Conservation (phyloP, 106 monocot genomes). For the Agapanthus africanus region DNA sequence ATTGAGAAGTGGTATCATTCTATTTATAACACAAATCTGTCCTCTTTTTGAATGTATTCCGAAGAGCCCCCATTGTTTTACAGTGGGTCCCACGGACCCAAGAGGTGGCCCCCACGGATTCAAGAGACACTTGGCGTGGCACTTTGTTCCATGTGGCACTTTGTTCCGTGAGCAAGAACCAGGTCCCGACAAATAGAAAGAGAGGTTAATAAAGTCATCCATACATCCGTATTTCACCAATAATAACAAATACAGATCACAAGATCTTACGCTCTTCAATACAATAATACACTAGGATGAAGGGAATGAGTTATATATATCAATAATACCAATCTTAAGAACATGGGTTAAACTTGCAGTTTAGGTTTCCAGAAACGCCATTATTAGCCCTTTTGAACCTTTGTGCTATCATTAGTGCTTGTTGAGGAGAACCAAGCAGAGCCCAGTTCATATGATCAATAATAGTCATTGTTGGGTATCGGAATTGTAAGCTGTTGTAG, state of each 20-base stretch:
- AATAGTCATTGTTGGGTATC: slow-evolving; percentile 29
- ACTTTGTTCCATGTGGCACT: too few relatives aligned
- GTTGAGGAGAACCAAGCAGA: slow-evolving; percentile 29
- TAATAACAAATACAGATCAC: not conserved
- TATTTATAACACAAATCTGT: too few relatives aligned
- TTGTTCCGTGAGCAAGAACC: too few relatives aligned
- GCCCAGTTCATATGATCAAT: slow-evolving; percentile 39
- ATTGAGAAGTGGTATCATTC: too few relatives aligned
- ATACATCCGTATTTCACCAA: not conserved
- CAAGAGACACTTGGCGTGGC: too few relatives aligned
- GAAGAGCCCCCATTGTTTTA: too few relatives aligned
- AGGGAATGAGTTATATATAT: not conserved
- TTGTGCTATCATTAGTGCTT: slow-evolving; percentile 25
- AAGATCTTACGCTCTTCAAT: not conserved
- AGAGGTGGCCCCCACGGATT: too few relatives aligned
- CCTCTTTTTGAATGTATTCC: too few relatives aligned
- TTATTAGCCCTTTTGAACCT: slow-evolving; percentile 44
- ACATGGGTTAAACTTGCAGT: slow-evolving; percentile 45
- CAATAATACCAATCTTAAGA: too few relatives aligned
- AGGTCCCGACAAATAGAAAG: too few relatives aligned
- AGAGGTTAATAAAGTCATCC: too few relatives aligned
- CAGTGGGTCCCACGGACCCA: too few relatives aligned
- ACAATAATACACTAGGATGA: not conserved
- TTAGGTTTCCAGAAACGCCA: slow-evolving; percentile 15
- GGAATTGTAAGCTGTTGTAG: slow-evolving; percentile 35